Evolutionary conservation across 768 basidiomycete genomes (phyloP).

Genomic region (Tulasnella sp.): DNA sequence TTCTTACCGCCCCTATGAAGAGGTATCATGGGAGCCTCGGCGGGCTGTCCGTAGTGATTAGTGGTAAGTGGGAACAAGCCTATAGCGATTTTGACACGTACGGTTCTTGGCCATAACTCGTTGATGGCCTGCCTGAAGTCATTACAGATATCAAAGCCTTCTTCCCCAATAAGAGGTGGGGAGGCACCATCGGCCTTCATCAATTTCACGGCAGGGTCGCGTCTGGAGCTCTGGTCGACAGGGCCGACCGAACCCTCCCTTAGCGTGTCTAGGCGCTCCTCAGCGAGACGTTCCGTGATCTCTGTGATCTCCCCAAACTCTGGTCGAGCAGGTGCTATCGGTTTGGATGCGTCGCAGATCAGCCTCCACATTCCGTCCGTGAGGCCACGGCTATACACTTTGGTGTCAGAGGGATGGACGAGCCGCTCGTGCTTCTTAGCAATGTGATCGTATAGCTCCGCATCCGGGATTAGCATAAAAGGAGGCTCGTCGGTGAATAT

Average conservation of each 20-base stretch:
- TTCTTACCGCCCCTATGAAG: too few species aligned
- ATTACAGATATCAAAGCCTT: too few species aligned
- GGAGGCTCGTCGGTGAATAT: conserved; percentile 1
- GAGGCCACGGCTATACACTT: background rate
- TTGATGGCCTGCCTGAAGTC: too few species aligned
- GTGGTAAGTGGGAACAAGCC: too few species aligned
- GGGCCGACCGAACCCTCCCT: background rate
- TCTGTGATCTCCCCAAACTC: background rate
- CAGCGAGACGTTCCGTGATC: background rate
- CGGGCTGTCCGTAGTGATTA: too few species aligned
- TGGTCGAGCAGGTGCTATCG: background rate
- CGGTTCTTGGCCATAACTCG: too few species aligned
- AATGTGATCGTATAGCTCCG: background rate
- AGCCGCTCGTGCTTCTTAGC: background rate
- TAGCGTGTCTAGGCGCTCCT: background rate
- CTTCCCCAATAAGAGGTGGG: too few species aligned
- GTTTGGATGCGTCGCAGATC: background rate
- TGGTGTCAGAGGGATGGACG: background rate
- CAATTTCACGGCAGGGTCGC: too few species aligned
- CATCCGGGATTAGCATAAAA: background rate
- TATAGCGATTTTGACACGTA: too few species aligned
- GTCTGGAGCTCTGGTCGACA: too few species aligned
- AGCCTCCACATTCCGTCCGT: background rate
- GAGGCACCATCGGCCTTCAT: too few species aligned
- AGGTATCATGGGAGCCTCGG: too few species aligned